Conservation (phyloP, 1,284 basidiomycete genomes). For the Cutaneotrichosporon sp. region DNA sequence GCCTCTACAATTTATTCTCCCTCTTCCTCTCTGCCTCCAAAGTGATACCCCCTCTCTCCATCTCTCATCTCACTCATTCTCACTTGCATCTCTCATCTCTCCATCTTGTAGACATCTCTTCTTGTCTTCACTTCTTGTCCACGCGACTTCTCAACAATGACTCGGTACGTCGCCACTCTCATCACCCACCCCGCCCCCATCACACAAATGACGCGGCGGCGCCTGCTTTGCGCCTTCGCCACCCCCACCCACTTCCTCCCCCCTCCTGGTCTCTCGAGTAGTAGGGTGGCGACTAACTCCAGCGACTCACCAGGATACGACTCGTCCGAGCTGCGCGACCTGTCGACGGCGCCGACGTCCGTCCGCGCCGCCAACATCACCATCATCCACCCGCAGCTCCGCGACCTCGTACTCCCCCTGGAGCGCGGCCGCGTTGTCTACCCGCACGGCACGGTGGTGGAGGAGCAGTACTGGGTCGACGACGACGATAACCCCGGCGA, state of each 20-base stretch:
- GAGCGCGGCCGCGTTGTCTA: slow-evolving; percentile 41
- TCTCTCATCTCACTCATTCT: no score
- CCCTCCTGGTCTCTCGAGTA: neutral
- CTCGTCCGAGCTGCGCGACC: slow-evolving; percentile 45
- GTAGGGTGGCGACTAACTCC: neutral
- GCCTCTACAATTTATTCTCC: no score
- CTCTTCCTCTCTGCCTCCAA: no score
- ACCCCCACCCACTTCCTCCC: no score
- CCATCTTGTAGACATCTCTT: neutral
- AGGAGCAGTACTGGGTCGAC: slow-evolving; percentile 36
- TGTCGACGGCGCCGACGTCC: slow-evolving; percentile 34
- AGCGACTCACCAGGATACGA: slow-evolving; percentile 6
- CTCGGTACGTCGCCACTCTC: slow-evolving; percentile 4
- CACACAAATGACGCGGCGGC: no score
- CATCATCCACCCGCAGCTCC: slow-evolving; percentile 52
- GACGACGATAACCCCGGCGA: slow-evolving; percentile 9
- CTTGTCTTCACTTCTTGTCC: neutral
- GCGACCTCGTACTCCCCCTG: slow-evolving; percentile 49
- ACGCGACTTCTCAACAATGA: slow-evolving; percentile 1
- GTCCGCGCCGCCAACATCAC: slow-evolving; percentile 42
- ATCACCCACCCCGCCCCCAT: neutral
- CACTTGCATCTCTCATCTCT: neutral
- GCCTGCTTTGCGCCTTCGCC: no score
- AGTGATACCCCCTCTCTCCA: neutral
- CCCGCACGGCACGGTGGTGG: slow-evolving; percentile 36